Evolutionary conservation across 306 rosid species (phyloP).

Genomic region (Elaeagnus macrophylla): DNA sequence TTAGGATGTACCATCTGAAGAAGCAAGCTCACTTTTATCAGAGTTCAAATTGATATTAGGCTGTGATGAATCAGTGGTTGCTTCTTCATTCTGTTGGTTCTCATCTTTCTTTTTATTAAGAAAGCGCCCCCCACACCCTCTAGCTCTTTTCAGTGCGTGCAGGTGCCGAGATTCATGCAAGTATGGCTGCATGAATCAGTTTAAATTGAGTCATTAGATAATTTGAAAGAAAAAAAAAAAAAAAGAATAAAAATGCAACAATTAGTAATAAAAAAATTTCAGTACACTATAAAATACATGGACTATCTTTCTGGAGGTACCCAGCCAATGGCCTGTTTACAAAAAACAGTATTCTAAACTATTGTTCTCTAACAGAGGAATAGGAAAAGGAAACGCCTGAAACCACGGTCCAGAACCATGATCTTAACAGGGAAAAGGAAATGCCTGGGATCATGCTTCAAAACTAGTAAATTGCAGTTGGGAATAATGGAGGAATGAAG

Average conservation of each 20-base stretch:
- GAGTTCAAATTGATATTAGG: conserved; percentile 53
- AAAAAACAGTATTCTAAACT: too few relatives aligned
- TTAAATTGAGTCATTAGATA: background rate
- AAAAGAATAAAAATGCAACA: too few relatives aligned
- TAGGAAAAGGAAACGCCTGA: too few relatives aligned
- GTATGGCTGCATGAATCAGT: conserved; percentile 65
- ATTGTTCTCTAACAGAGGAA: too few relatives aligned
- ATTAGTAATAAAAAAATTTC: background rate
- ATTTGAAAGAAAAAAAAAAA: background rate
- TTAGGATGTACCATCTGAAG: conserved; percentile 47
- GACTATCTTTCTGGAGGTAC: too few relatives aligned
- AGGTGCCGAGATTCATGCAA: conserved; percentile 87
- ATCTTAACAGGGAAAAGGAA: too few relatives aligned
- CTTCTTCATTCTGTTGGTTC: conserved; percentile 39
- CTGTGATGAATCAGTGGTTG: conserved; percentile 45
- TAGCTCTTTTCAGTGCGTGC: conserved; percentile 77
- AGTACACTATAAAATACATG: too few relatives aligned
- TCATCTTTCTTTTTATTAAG: conserved; percentile 71
- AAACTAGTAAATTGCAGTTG: too few relatives aligned
- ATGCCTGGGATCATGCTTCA: too few relatives aligned
- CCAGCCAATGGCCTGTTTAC: too few relatives aligned
- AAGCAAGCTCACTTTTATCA: conserved; percentile 48
- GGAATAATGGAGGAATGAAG: too few relatives aligned
- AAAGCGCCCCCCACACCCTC: conserved; percentile 95
- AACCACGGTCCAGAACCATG: too few relatives aligned